Evolutionary conservation across 1,284 basidiomycete species (phyloP).

Genomic region (Earliella scabrosa): DNA sequence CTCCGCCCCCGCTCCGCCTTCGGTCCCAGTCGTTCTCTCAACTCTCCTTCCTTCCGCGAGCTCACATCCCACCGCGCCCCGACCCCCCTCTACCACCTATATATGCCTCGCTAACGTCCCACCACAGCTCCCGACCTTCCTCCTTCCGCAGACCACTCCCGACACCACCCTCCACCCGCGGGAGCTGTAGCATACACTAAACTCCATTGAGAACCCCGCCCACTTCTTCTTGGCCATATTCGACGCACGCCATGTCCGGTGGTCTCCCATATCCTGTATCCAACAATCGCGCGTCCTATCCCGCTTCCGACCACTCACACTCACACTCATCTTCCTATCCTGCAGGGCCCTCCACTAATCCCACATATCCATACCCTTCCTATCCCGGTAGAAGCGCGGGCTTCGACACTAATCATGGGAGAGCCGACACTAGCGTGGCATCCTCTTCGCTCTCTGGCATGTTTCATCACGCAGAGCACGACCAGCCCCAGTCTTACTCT

Average conservation of each 20-base stretch:
- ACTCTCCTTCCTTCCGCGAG: constrained; percentile 6
- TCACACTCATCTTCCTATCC: constrained; percentile 12
- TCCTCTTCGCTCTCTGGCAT: constrained; percentile 25
- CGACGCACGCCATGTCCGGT: constrained; percentile 25
- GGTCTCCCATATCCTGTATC: constrained; percentile 27
- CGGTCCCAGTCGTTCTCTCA: constrained; percentile 18
- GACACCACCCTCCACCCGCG: constrained; percentile 12
- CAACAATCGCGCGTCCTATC: constrained; percentile 25
- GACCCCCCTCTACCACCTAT: not conserved
- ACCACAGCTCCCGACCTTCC: constrained; percentile 19
- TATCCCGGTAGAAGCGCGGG: constrained; percentile 9
- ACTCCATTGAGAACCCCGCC: constrained; percentile 11
- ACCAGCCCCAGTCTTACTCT: constrained; percentile 20
- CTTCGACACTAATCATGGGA: constrained; percentile 20
- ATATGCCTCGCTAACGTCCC: constrained; percentile 14
- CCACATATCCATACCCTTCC: constrained; percentile 16
- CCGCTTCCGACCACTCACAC: constrained; percentile 11
- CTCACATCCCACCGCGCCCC: constrained; percentile 1
- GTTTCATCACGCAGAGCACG: constrained; percentile 25
- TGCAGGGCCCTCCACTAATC: constrained; percentile 5
- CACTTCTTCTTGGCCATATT: not conserved
- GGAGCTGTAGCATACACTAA: constrained; percentile 26
- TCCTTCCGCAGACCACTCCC: constrained; percentile 16
- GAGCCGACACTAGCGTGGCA: constrained; percentile 12
- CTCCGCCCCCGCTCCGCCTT: constrained; percentile 18